Evolutionary conservation across 768 basidiomycete genomes (phyloP), one percentile per base, ranked within the genome.

Genomic region (Tricholoma flavovirens): DNA sequence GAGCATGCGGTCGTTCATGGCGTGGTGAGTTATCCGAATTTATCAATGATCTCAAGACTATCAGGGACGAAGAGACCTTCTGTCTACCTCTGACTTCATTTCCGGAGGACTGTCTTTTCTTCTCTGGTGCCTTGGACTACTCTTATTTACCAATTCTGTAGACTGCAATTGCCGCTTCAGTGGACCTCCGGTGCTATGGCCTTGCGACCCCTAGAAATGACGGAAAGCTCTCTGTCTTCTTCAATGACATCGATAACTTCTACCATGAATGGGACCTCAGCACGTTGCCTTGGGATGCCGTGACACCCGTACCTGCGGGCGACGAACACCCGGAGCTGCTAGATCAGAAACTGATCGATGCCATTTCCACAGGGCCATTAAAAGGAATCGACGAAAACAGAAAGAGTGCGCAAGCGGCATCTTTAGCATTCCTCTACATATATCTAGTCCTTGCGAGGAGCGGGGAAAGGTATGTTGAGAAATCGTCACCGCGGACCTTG

Each of bases 1-100:
- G 97, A 99, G 73, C 97, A 99, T 71, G 96, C 97, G 15, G 97
- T 99, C 51, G 97, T 99, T 17, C 88, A 98, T 68, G 97, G 97
- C 53, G 88, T 93, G 51, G 93, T 94, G 67, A 79, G 91, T 84
- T 29, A 32, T 60, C 15, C 15, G 26, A 48, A n/a, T 30, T 30
- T 14, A 9, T 29, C n/a, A 9, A 10, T 26, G 26, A 26, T 46
- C 4, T 15, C 21, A 15, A 45, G 43, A 46, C 26, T 26, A 46
- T 46, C 45, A 46, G 24, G 46, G 46, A 30, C 26, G 26, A 10
- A 15, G 45, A 26, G 17, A 29, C 9, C 5, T 49, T 30, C 14
- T 6, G n/a, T 14, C 43, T 17, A 33, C 36, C 40, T 54, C 57
- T 56, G 19, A 51, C 30, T 32, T 51, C 49, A 17, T 53, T 38